A percentile compares a stretch with the other conserved stretches of the same genome.
phyloP scores from a whole-genome alignment of 1,139 yeast species.

The Taphrina populina region DNA sequence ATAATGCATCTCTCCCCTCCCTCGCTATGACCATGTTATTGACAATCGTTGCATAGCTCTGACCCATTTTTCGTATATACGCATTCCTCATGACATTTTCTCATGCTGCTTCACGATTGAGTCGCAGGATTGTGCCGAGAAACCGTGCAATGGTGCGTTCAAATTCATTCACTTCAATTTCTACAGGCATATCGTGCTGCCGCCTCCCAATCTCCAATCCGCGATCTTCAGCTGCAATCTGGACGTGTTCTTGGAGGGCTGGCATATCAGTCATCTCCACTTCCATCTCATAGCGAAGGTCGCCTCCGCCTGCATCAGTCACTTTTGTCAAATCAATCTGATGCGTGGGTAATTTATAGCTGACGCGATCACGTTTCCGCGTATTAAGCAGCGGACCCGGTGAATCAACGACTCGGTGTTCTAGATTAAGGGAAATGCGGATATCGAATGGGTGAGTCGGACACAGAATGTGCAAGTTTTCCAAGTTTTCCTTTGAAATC shows the following conservation, averaged over 20 bases:
- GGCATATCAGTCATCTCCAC: constrained; percentile 33
- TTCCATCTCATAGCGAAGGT: constrained; percentile 27
- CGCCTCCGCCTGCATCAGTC: neutral
- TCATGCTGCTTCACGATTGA: constrained; percentile 5
- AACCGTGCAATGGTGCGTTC: constrained; percentile 20
- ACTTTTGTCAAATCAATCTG: constrained; percentile 37
- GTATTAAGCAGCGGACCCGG: constrained; percentile 10
- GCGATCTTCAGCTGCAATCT: constrained; percentile 25
- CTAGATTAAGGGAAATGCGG: constrained; percentile 38
- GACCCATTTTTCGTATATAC: too few species aligned
- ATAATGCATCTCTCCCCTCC: too few species aligned
- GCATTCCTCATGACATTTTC: too few species aligned
- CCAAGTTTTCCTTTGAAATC: constrained; percentile 36
- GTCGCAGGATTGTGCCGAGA: constrained; percentile 17
- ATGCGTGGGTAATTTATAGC: constrained; percentile 30
- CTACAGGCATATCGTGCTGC: too few species aligned
- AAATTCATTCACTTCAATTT: too few species aligned
- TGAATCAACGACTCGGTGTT: constrained; percentile 31
- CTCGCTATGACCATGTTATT: too few species aligned
- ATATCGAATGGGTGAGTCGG: constrained; percentile 37
- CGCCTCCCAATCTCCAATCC: too few species aligned
- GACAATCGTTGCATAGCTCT: too few species aligned
- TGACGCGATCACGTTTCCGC: constrained; percentile 36
- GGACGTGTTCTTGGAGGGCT: constrained; percentile 21
- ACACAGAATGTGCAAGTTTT: constrained; percentile 36